Evolutionary conservation across 345 rosid genomes (phyloP).

Genomic region (Erysimum cheiranthoides): DNA sequence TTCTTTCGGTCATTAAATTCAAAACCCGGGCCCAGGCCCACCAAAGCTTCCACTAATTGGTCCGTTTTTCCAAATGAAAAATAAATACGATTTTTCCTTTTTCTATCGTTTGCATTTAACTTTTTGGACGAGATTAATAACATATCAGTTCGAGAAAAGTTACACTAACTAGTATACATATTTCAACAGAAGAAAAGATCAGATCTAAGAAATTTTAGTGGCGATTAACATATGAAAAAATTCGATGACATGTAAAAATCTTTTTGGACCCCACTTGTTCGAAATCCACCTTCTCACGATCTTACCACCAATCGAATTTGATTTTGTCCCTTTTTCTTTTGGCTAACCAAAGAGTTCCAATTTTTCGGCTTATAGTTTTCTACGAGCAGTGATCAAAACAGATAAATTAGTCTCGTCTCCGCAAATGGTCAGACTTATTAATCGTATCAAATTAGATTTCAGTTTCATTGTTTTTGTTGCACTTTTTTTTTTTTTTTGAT

Average conservation of each 20-base stretch:
- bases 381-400: background rate
- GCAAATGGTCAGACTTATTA: background rate
- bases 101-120: background rate
- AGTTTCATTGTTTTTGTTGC: background rate
- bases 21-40: conserved; percentile 35
- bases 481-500: too few species aligned
- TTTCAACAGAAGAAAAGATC: background rate
- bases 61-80: background rate
- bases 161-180: background rate
- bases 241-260: conserved; percentile 16
- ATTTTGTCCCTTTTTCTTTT: background rate
- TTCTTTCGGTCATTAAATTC: conserved; percentile 20
- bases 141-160: conserved; percentile 30
- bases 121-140: conserved; percentile 5
- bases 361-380: background rate
- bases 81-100: conserved; percentile 1
- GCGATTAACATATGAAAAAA: background rate
- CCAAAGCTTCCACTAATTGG: conserved; percentile 34
- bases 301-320: background rate
- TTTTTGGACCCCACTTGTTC: conserved; percentile 34
- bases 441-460: background rate
- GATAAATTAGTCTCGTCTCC: background rate
- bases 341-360: background rate
- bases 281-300: conserved; percentile 17
- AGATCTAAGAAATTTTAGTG: background rate